phyloP scores from a whole-genome alignment of 164 flowering plant species.

The Amborella trichopoda region DNA sequence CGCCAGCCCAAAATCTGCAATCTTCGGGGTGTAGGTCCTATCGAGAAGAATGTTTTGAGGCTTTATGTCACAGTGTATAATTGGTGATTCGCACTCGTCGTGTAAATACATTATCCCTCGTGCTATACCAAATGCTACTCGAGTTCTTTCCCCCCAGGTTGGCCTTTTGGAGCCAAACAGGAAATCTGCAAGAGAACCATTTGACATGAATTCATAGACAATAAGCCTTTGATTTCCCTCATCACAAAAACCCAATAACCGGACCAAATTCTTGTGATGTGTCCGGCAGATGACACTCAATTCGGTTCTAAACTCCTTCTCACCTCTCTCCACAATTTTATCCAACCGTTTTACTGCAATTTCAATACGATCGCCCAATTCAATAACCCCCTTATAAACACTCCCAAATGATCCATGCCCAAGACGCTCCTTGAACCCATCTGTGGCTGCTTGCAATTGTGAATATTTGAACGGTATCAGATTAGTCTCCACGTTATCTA shows the following conservation, averaged over 20 bases:
- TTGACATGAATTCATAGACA: constrained; percentile 10
- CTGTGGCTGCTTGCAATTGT: constrained; percentile 5
- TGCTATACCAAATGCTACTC: constrained; percentile 7
- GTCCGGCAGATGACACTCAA: constrained; percentile 7
- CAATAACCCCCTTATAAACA: constrained; percentile 7
- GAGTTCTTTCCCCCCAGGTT: constrained; percentile 5
- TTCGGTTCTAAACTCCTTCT: constrained; percentile 11
- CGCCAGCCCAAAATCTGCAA: constrained; percentile 11
- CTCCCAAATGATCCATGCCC: constrained; percentile 7
- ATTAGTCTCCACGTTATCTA: too few species aligned
- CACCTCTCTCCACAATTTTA: constrained; percentile 2
- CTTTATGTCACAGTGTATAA: constrained; percentile 15
- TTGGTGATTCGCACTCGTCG: constrained; percentile 11
- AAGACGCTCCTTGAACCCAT: constrained; percentile 5
- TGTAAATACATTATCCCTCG: constrained; percentile 13
- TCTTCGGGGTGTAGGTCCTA: constrained; percentile 3
- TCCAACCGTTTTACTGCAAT: constrained; percentile 12
- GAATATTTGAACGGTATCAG: too few species aligned
- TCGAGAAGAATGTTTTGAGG: constrained; percentile 10
- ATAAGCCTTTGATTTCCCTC: constrained; percentile 7
- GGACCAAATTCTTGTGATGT: constrained; percentile 13
- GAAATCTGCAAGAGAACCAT: constrained; percentile 12
- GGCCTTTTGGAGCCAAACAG: constrained; percentile 6
- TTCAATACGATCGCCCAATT: background rate
- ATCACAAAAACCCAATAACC: constrained; percentile 8